Evolutionary conservation across 108 stramenopile genomes (phyloP), one percentile per base, ranked within the genome.

Genomic region (Aureococcus anophagefferens): DNA sequence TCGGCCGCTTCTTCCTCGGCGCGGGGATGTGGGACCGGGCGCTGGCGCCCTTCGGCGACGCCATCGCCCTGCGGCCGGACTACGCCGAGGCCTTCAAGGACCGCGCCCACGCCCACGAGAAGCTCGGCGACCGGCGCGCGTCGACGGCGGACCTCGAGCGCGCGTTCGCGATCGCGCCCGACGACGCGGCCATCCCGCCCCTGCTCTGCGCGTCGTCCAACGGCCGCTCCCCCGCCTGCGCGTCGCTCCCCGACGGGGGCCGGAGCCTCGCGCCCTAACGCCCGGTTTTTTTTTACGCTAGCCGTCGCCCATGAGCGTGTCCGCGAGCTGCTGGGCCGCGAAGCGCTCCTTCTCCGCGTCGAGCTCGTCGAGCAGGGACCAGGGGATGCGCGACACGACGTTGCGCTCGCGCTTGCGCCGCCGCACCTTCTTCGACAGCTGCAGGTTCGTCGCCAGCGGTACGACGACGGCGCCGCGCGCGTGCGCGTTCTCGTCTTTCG

Each of bases 261-360:
- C n/a, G n/a, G n/a, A n/a, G n/a, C n/a, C n/a, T n/a, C n/a, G n/a
- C n/a, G n/a, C n/a, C n/a, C n/a, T n/a, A n/a, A n/a, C n/a, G n/a
- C n/a, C n/a, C n/a, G n/a, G n/a, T n/a, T n/a, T n/a, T n/a, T n/a
- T n/a, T n/a, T n/a, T n/a, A n/a, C n/a, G n/a, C n/a, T n/a, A n/a
- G n/a, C n/a, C n/a, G n/a, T n/a, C n/a, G 40, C 13, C 40, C 40
- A 11, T 44, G 40, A 70, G 30, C 62, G 46, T 70, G 31, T 35
- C 70, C 28, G 36, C 29, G 25, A 35, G 34, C 72, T 72, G 36
- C 65, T 72, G 64, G 64, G 31, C 45, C 45, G 32, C 33, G 40
- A 73, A 65, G 46, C 30, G 46, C 40, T 73, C 66, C 72, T 73
- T 73, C 72, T 73, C 72, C 37, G 64, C 64, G 65, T 73, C 65